Base-by-base conservation (phyloP, 1,284 basidiomycete species). In the Ceratobasidium sp. region DNA sequence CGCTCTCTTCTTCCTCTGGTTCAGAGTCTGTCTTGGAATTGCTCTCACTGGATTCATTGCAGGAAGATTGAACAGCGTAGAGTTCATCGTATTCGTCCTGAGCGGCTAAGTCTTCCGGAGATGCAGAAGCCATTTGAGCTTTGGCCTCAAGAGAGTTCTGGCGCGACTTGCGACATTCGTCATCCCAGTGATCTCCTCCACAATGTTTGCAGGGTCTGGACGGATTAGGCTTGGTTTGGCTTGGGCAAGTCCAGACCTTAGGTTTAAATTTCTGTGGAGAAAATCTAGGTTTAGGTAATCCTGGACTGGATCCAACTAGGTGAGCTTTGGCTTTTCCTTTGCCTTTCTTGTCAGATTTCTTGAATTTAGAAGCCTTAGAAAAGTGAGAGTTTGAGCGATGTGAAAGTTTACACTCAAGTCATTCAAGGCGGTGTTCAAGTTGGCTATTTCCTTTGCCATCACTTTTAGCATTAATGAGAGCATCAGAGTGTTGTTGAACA, bases 101-200 rank as follows among this genome's bases (percentile, higher is more conserved):
- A 0, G 82, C 81, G 1, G 44, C 69, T 70, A 80, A 27, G 30
- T 82, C 79, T 4, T 83, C 81, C 3, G 52, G 35, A 12, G 71
- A 52, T 0, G 78, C 12, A 0, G 52, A 38, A 12, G 77, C 80
- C 2, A 79, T 23, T 30, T 83, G 82, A 3, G 75, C 73, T 35
- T 82, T 65, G 30, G 81, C 82, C 2, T 44, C 27, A 46, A 66
- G 41, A 1, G 78, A 78, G 3, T 80, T 79, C 71, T 82, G 69
- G 23, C 30, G 70, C 0, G 77, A 68, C 69, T 84, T 79, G 54
- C 80, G 81, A 69, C 84, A 84, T 77, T 82, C 81, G 8, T 77
- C 54, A 65, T 86, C 84, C 85, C 85, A 86, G 48, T 86, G 85
- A 0, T 68, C 80, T 46, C 83, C 85, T 10, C 85, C 84, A 70